These are phyloP conservation scores for Penicillium paradoxum DNA, from an alignment of 495 filamentous ascomycete genomes.

Conservation along the genomic window DNA sequence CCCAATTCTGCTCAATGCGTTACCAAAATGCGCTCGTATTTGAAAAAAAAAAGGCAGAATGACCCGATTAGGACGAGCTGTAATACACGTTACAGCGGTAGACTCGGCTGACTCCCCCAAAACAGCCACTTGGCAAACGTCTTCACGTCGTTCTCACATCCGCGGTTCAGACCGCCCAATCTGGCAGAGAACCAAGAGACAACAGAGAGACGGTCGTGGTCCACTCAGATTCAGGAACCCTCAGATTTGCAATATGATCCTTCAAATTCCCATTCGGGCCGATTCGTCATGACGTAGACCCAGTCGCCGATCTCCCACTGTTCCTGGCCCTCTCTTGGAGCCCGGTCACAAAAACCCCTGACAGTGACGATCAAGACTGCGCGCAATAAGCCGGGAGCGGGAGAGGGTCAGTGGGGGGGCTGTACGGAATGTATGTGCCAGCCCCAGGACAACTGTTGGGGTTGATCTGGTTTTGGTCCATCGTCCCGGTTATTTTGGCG, in stretches of 20 bases:
- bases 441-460: too few species aligned
- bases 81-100: constrained; percentile 1
- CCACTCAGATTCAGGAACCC: background rate
- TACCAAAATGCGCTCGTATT: background rate
- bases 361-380: constrained; percentile 20
- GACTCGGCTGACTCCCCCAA: constrained; percentile 2
- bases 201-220: background rate
- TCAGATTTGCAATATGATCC: background rate
- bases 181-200: background rate
- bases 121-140: background rate
- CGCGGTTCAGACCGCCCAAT: constrained; percentile 1
- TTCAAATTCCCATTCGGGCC: background rate
- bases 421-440: background rate
- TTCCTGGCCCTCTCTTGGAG: background rate
- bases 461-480: background rate
- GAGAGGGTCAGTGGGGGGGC: background rate
- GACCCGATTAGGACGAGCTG: background rate
- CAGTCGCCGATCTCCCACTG: constrained; percentile 1
- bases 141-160: background rate
- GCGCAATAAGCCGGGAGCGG: constrained; percentile 1
- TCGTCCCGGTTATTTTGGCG: background rate
- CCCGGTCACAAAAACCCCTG: constrained; percentile 19
- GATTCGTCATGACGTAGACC: constrained; percentile 1
- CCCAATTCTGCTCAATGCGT: background rate
- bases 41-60: constrained; percentile 1